Base-by-base conservation (phyloP, 148 eudicot genomes). In the Mesembryanthemum crystallinum region DNA sequence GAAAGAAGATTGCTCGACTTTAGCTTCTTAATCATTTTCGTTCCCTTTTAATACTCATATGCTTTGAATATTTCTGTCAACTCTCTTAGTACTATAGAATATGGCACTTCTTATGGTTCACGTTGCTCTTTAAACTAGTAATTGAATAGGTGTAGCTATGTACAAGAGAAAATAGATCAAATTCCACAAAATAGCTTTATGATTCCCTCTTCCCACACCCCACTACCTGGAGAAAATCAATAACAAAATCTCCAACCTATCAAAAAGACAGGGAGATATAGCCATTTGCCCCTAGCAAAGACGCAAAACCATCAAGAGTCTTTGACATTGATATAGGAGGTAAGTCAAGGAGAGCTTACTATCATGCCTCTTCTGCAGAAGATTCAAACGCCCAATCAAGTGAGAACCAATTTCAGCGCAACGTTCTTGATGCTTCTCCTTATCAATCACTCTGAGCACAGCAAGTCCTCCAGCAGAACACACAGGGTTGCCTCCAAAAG, bases 391-490 rank as follows among this genome's bases (percentile, higher is more conserved):
- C 55, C 77, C 83, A 70, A 90, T 86, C 84, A 95, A 80, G 80
- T 92, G 94, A 72, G 97, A 87, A 57, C 98, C 98, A 76, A 95
- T 88, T 72, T 90, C 91, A 72, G 96, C 88, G 80, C 94, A 92
- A 80, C 92, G 97, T 43, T 82, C 63, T 81, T 95, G 98, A 71
- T 96, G 98, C 80, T 84, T 87, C 80, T 95, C 98, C 76, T 89
- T 90, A 51, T 95, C 98, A 69, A 95, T 77, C 62, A 92, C 98
- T 77, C 79, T 88, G 57, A 95, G 92, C 77, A 95, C 98, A 10
- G 97, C 98, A 76, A 85, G 96, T 70, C 98, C 98, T 81, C 98
- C 98, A 51, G 98, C 89, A 66, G 98, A 95, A 74, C 98, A 95
- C 37, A 92, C 97, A 66, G 98, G 98, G 86, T 95, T 95, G 28